Percentiles rank a stretch among this genome's conserved stretches.
phyloP scores from a whole-genome alignment of 2,329 filamentous ascomycete genomes.

The Cercospora citrullina region DNA sequence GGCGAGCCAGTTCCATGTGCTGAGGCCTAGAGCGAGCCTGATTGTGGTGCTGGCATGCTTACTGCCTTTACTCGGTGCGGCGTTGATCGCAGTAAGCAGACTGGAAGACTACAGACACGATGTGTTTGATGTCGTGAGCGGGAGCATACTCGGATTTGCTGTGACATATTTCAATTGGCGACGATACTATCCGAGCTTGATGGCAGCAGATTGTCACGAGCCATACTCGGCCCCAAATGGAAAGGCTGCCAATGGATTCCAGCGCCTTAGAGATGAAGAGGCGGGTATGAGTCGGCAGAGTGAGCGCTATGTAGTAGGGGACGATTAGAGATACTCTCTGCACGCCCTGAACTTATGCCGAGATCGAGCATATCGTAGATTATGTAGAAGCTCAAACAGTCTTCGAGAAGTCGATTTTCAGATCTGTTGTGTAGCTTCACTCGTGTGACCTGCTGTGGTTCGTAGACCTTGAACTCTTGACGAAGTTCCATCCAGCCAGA shows the following conservation, averaged over 20 bases:
- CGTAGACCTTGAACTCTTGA: too few species aligned
- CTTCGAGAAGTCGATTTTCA: too few species aligned
- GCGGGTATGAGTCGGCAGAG: conserved; percentile 31
- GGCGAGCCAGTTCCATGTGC: conserved; percentile 63
- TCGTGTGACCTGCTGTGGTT: too few species aligned
- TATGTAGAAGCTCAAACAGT: too few species aligned
- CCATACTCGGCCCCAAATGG: conserved; percentile 46
- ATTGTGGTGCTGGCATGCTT: conserved; percentile 57
- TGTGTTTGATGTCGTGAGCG: conserved; percentile 61
- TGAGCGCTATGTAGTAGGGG: conserved; percentile 8
- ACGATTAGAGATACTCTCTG: not conserved
- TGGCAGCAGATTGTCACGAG: conserved; percentile 52
- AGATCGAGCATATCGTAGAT: not conserved
- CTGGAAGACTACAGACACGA: conserved; percentile 65
- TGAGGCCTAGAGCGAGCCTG: conserved; percentile 60
- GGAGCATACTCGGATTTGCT: conserved; percentile 55
- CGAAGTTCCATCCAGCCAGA: not conserved
- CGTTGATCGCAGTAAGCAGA: conserved; percentile 62
- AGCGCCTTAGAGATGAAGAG: conserved; percentile 50
- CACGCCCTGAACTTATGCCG: not conserved
- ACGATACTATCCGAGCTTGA: conserved; percentile 59
- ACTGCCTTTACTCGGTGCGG: conserved; percentile 57
- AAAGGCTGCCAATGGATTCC: conserved; percentile 33
- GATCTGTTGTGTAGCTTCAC: too few species aligned
- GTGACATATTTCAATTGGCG: conserved; percentile 61